Evolutionary conservation across 495 filamentous ascomycete species (phyloP), one percentile per base, ranked within the genome.

Genomic region (Ramalina peruviana): DNA sequence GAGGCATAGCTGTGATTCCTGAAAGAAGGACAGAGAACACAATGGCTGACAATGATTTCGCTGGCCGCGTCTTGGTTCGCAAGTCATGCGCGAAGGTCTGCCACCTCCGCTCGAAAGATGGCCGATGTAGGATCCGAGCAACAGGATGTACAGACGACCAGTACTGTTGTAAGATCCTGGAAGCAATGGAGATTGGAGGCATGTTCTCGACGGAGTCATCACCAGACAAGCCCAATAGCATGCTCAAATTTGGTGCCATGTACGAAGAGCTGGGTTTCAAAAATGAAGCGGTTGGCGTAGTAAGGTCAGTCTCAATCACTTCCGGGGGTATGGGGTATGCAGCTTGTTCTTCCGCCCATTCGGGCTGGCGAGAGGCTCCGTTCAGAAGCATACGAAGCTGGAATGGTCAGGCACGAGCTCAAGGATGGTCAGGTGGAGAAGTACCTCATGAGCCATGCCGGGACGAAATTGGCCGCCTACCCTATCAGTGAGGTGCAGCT

Each of bases 401-500:
- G 5, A 36, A 17, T 30, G 19, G 27, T 53, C 33, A 38, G 46
- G 13, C 30, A 36, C 4, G n/a, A 17, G 25, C 13, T 6, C 4
- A 26, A 3, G 27, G 33, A 43, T 7, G 19, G 21, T n/a, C 2
- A 1, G 30, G 30, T 10, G 12, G 30, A 33, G 12, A 54, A 65
- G 59, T 65, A 83, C 75, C 71, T 86, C 82, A 64, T 84, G 79
- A 3, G 73, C 67, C 50, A 86, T 73, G 51, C 79, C 73, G 15
- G 82, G 71, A 20, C 71, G 60, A 16, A 69, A 67, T 43, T 62
- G 60, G 3, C 71, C 70, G 12, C 83, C 83, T 55, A 86, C 78
- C 17, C 82, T 72, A 57, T 87, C 83, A 1, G 78, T 84, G 36
- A 88, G 78, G 46, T 81, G 72, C 72, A 85, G 76, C 51, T 73